A percentile compares a stretch with the other conserved stretches of the same genome.
Evolutionary conservation across 345 rosid genomes (phyloP).

Genomic region (rapeseed (Brassica napus)): Da-Ae NC_063444.1:13552001-13552500

Average conservation of each 20-base stretch:
- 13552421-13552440: slow-evolving; percentile 12
- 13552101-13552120: slow-evolving; percentile 43
- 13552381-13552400: slow-evolving; percentile 46
- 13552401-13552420: slow-evolving; percentile 43
- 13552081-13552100: slow-evolving; percentile 22
- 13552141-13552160: slow-evolving; percentile 31
- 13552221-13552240: slow-evolving; percentile 45
- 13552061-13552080: slow-evolving; percentile 13
- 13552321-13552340: slow-evolving; percentile 27
- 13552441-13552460: neutral
- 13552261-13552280: slow-evolving; percentile 52
- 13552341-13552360: slow-evolving; percentile 43
- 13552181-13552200: slow-evolving; percentile 43
- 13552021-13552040: neutral
- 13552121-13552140: slow-evolving; percentile 49
- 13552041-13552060: slow-evolving; percentile 17
- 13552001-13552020: slow-evolving; percentile 42
- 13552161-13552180: slow-evolving; percentile 46
- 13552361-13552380: slow-evolving; percentile 44
- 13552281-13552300: slow-evolving; percentile 12
- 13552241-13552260: slow-evolving; percentile 46
- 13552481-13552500: slow-evolving; percentile 22
- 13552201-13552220: slow-evolving; percentile 45
- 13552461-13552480: slow-evolving; percentile 16
- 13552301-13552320: slow-evolving; percentile 4